Percentiles rank a stretch among this genome's conserved stretches.
phyloP scores from a whole-genome alignment of 164 flowering plant species.

The grape (Vitis vinifera) region DNA sequence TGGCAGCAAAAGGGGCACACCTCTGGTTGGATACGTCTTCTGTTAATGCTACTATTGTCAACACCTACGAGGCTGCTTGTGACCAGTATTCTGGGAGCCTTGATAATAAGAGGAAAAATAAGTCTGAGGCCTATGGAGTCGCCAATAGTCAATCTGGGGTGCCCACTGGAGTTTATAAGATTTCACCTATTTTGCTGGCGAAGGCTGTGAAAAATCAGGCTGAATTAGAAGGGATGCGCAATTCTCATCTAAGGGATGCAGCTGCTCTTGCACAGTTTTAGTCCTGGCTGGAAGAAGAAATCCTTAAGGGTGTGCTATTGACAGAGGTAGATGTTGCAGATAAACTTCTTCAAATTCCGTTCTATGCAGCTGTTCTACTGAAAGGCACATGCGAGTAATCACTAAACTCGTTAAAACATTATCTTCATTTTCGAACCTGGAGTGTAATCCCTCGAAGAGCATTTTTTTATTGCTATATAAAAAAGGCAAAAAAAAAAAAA shows the following conservation, averaged over 20 bases:
- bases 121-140: conserved; percentile 17
- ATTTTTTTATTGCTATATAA: too few relatives aligned
- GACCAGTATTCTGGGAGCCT: conserved; percentile 29
- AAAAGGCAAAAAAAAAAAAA: too few relatives aligned
- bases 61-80: conserved; percentile 59
- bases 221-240: conserved; percentile 87
- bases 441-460: too few relatives aligned
- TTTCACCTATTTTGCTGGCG: conserved; percentile 69
- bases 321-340: conserved; percentile 94
- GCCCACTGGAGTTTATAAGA: conserved; percentile 47
- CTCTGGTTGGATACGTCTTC: conserved; percentile 87
- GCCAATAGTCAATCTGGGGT: conserved; percentile 30
- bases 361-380: too few relatives aligned
- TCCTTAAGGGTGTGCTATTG: conserved; percentile 40
- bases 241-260: conserved; percentile 91
- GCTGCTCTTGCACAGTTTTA: conserved; percentile 89
- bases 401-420: too few relatives aligned
- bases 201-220: conserved; percentile 86
- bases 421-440: too few relatives aligned
- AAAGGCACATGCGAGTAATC: too few relatives aligned
- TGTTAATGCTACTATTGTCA: conserved; percentile 80
- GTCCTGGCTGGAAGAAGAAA: conserved; percentile 86
- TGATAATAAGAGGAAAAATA: conserved; percentile 28
- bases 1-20: conserved; percentile 58
- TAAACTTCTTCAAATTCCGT: conserved; percentile 83